A percentile compares a stretch with the other conserved stretches of the same genome.
These are phyloP conservation scores for Nemania bipapillata DNA, from an alignment of 2,329 filamentous ascomycete species.

Conservation along the genomic window DNA sequence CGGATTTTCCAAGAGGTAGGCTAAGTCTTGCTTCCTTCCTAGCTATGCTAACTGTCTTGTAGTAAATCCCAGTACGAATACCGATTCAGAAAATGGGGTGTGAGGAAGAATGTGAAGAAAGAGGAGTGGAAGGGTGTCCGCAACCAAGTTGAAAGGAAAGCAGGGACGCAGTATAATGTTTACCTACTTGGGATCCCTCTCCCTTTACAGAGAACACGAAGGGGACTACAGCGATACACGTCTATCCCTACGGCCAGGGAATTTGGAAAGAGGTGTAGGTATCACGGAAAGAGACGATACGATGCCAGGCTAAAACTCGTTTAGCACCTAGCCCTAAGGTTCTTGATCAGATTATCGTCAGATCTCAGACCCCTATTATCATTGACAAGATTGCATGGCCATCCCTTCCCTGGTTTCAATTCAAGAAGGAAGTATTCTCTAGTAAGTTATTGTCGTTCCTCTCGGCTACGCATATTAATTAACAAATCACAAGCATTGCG, in stretches of 20 bases:
- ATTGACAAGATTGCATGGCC: conserved; percentile 9
- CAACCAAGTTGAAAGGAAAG: conserved; percentile 4
- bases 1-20: conserved; percentile 18
- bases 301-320: background rate
- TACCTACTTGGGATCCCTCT: conserved; percentile 2
- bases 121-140: conserved; percentile 8
- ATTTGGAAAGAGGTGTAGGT: conserved; percentile 18
- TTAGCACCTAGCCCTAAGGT: conserved; percentile 13
- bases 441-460: background rate
- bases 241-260: conserved; percentile 19
- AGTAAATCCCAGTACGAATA: conserved; percentile 25
- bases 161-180: conserved; percentile 10
- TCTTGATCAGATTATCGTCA: background rate
- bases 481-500: background rate
- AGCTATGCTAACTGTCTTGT: background rate
- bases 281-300: background rate
- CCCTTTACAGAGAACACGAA: background rate
- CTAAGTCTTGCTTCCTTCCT: background rate
- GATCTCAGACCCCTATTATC: background rate
- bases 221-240: conserved; percentile 15
- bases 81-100: conserved; percentile 30
- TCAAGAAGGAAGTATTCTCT: conserved; percentile 14
- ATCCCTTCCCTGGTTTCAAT: conserved; percentile 23
- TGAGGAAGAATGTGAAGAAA: conserved; percentile 14
- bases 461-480: background rate